phyloP scores from a whole-genome alignment of 1,284 basidiomycete genomes.

The Thelephora terrestris region DNA sequence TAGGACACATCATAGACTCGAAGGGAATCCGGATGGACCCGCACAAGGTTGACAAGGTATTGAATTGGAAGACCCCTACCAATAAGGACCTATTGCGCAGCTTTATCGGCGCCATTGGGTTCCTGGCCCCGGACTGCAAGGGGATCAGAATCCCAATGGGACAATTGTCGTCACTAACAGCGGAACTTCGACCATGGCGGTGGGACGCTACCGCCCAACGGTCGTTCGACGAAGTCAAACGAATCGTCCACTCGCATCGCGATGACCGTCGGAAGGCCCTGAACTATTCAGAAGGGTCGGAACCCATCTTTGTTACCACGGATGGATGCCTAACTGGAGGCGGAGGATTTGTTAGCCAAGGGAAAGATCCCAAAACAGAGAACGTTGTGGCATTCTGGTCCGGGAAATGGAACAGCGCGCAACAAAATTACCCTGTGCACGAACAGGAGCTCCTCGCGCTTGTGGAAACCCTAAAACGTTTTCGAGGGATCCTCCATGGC shows the following conservation, averaged over 20 bases:
- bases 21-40: slow-evolving; percentile 7
- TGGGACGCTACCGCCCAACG: slow-evolving; percentile 15
- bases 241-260: slow-evolving; percentile 15
- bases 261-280: too few relatives aligned
- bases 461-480: slow-evolving; percentile 14
- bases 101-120: slow-evolving; percentile 3
- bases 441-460: slow-evolving; percentile 18
- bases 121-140: not conserved
- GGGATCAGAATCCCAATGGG: too few relatives aligned
- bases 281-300: too few relatives aligned
- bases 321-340: too few relatives aligned
- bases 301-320: slow-evolving; percentile 3
- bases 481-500: slow-evolving; percentile 18
- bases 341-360: too few relatives aligned
- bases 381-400: slow-evolving; percentile 12
- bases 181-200: not conserved
- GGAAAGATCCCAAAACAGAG: too few relatives aligned
- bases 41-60: slow-evolving; percentile 5
- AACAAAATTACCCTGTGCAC: slow-evolving; percentile 20
- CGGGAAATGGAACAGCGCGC: slow-evolving; percentile 8
- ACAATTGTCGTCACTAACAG: not conserved
- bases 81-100: slow-evolving; percentile 2
- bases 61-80: slow-evolving; percentile 7
- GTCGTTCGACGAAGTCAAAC: slow-evolving; percentile 21
- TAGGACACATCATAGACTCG: slow-evolving; percentile 20